Conservation (phyloP, 148 eudicot species). For the Drosera capensis region DNA sequence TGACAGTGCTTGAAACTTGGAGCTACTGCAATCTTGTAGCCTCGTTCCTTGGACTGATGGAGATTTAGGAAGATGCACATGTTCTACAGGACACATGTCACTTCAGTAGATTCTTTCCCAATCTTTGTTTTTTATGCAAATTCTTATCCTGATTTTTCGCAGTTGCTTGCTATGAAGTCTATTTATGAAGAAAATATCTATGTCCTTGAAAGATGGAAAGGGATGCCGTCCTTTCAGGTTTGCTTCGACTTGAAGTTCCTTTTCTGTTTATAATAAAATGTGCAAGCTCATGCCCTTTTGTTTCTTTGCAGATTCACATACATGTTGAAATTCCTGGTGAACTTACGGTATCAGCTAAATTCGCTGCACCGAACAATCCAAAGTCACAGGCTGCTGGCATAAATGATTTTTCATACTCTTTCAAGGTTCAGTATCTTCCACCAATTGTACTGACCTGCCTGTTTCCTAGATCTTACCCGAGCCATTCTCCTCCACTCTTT, state of each 20-base stretch:
- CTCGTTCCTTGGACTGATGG: neutral
- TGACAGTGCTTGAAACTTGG: too few relatives aligned
- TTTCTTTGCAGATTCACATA: slow-evolving; percentile 48
- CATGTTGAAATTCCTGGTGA: slow-evolving; percentile 43
- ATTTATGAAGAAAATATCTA: slow-evolving; percentile 62
- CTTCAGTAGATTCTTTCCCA: neutral
- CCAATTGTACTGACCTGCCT: slow-evolving; percentile 72
- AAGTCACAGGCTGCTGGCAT: slow-evolving; percentile 15
- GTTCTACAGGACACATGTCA: neutral
- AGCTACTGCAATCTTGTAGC: too few relatives aligned
- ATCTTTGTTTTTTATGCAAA: neutral
- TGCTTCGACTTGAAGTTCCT: slow-evolving; percentile 4
- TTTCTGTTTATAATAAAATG: neutral
- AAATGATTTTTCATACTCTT: slow-evolving; percentile 51
- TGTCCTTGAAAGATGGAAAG: slow-evolving; percentile 45
- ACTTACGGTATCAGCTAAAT: slow-evolving; percentile 39
- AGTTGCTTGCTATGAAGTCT: slow-evolving; percentile 79
- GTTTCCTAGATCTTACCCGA: slow-evolving; percentile 83
- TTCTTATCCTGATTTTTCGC: slow-evolving; percentile 3
- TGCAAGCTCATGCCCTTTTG: neutral
- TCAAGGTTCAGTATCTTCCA: slow-evolving; percentile 56
- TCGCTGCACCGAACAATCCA: slow-evolving; percentile 19
- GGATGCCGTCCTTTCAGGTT: slow-evolving; percentile 75
- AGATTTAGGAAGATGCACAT: neutral
- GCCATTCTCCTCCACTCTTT: slow-evolving; percentile 56